A percentile compares a stretch with the other conserved stretches of the same genome.
Conservation (phyloP, 805 yeast genomes). For the Candida insectorum region DNA sequence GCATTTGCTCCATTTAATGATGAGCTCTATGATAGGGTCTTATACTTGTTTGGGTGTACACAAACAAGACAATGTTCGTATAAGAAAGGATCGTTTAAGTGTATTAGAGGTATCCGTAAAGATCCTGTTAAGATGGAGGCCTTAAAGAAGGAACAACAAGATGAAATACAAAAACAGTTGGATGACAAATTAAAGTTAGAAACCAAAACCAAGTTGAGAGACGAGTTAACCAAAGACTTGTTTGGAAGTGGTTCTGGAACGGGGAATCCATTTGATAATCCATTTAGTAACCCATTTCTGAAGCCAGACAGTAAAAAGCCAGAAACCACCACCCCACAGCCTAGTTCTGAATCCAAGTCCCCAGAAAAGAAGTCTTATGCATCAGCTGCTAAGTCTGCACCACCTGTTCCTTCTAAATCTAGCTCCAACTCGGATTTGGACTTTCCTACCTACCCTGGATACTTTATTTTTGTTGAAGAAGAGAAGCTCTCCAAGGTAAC, state of each 20-base stretch:
- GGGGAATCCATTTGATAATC: conserved; percentile 37
- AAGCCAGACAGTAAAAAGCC: conserved; percentile 5
- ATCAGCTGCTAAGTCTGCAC: conserved; percentile 14
- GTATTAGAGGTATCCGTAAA: conserved; percentile 70
- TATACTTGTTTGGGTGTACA: conserved; percentile 79
- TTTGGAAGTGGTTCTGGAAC: conserved; percentile 19
- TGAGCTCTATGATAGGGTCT: conserved; percentile 70
- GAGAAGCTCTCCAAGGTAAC: conserved; percentile 59
- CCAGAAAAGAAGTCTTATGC: conserved; percentile 15
- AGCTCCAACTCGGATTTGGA: conserved; percentile 11
- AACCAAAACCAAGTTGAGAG: conserved; percentile 37
- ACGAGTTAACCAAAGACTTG: conserved; percentile 40
- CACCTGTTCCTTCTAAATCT: conserved; percentile 1
- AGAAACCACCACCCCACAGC: conserved; percentile 15
- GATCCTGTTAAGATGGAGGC: conserved; percentile 48
- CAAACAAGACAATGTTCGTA: conserved; percentile 54
- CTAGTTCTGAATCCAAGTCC: conserved; percentile 8
- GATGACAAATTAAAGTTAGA: conserved; percentile 42
- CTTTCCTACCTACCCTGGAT: conserved; percentile 60
- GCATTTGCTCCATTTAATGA: conserved; percentile 76
- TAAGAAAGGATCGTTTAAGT: conserved; percentile 66
- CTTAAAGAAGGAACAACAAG: conserved; percentile 33
- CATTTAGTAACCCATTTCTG: conserved; percentile 18
- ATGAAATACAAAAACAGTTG: conserved; percentile 25
- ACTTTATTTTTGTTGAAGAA: conserved; percentile 64